Evolutionary conservation across 116 monocot species (phyloP).

Genomic region (Cymodocea nodosa): DNA sequence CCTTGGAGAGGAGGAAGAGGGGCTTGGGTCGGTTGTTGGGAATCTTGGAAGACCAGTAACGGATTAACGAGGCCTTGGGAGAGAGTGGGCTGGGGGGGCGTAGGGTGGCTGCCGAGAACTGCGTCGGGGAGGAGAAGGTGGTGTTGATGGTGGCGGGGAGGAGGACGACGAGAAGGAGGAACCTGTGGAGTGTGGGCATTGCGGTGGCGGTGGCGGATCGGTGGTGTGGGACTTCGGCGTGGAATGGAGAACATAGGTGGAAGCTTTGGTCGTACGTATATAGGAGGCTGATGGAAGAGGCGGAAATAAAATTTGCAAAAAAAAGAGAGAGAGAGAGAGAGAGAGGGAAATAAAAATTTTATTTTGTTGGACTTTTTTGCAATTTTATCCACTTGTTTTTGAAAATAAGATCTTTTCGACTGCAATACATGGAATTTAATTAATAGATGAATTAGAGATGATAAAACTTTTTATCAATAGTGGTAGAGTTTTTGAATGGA

Average conservation of each 20-base stretch:
- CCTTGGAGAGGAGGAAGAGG: conserved; percentile 24
- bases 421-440: no score
- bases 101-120: conserved; percentile 8
- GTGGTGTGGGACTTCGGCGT: not conserved
- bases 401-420: no score
- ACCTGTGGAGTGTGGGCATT: not conserved
- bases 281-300: no score
- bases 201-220: conserved; percentile 1
- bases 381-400: no score
- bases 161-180: not conserved
- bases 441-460: no score
- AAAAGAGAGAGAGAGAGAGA: no score
- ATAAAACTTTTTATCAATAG: no score
- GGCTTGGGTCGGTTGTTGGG: conserved; percentile 14
- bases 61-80: conserved; percentile 20
- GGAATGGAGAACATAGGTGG: not conserved
- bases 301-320: no score
- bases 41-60: conserved; percentile 33
- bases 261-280: not conserved
- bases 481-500: no score
- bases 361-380: no score
- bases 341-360: no score
- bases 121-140: not conserved
- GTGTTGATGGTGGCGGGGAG: not conserved
- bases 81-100: conserved; percentile 15